A percentile compares a stretch with the other conserved stretches of the same genome.
Evolutionary conservation across 176 grass and related monocot genomes (phyloP).

Genomic region (Themeda triandra): DNA sequence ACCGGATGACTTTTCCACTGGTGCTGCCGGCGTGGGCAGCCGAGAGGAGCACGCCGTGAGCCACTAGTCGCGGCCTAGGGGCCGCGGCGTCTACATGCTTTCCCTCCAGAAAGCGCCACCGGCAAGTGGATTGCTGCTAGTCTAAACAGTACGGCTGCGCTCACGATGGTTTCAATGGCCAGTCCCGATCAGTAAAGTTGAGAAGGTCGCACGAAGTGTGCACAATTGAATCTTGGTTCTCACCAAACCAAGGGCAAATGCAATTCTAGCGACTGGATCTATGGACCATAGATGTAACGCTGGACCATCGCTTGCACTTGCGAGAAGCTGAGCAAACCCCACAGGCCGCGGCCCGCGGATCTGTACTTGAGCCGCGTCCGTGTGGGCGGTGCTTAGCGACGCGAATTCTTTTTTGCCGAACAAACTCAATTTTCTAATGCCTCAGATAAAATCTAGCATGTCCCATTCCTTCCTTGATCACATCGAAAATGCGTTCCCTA

Average conservation of each 20-base stretch:
- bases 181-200: background rate
- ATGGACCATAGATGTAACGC: background rate
- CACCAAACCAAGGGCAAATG: background rate
- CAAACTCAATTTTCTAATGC: background rate
- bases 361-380: background rate
- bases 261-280: background rate
- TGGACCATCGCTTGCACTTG: constrained; percentile 17
- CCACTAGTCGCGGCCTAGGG: constrained; percentile 19
- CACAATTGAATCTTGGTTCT: background rate
- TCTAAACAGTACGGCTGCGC: background rate
- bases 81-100: constrained; percentile 12
- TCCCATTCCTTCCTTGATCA: background rate
- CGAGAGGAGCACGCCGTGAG: constrained; percentile 10
- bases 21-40: constrained; percentile 28
- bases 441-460: background rate
- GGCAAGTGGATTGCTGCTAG: constrained; percentile 18
- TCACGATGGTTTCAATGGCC: background rate
- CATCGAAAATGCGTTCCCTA: constrained; percentile 19
- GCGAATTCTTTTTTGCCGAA: background rate
- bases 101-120: background rate
- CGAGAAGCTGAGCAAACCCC: background rate
- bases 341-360: background rate
- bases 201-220: background rate
- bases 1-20: constrained; percentile 28
- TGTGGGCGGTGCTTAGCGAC: background rate